These are phyloP conservation scores for Carex scoparia DNA, from an alignment of 176 grass and related monocot genomes.

Conservation along the genomic window DNA sequence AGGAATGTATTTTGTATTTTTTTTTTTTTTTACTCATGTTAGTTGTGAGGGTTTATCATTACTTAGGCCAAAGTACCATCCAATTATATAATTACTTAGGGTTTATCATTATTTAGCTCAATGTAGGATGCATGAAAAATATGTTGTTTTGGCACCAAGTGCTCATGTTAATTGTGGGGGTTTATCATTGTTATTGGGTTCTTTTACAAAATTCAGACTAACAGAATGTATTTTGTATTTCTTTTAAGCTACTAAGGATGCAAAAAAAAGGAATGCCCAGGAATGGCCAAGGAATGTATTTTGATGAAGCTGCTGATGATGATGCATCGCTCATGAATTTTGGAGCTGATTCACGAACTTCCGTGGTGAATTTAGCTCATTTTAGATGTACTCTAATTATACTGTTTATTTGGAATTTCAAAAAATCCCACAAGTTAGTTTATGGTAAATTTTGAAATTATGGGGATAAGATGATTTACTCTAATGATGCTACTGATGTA, in stretches of 20 bases:
- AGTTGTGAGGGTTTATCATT: too few species aligned
- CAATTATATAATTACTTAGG: too few species aligned
- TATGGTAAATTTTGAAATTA: not conserved
- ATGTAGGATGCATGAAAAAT: not conserved
- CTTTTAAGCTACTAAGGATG: constrained; percentile 69
- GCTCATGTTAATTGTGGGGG: not conserved
- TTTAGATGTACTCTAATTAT: not conserved
- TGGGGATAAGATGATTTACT: not conserved
- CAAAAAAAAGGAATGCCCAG: constrained; percentile 44
- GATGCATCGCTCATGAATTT: constrained; percentile 66
- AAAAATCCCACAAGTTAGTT: not conserved
- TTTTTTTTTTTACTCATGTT: not conserved
- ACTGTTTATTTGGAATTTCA: not conserved
- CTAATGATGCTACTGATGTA: too few species aligned
- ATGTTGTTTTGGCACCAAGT: not conserved
- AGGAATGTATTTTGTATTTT: not conserved
- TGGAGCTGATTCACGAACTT: not conserved
- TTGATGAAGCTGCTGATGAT: constrained; percentile 79
- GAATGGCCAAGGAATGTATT: constrained; percentile 88
- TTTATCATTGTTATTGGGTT: not conserved
- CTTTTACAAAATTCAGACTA: not conserved
- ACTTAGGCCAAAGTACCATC: too few species aligned
- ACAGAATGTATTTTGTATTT: not conserved
- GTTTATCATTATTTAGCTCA: not conserved
- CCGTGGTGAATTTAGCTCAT: not conserved